Conservation (phyloP, 208 protist genomes). For the Naegleria lovaniensis region DNA sequence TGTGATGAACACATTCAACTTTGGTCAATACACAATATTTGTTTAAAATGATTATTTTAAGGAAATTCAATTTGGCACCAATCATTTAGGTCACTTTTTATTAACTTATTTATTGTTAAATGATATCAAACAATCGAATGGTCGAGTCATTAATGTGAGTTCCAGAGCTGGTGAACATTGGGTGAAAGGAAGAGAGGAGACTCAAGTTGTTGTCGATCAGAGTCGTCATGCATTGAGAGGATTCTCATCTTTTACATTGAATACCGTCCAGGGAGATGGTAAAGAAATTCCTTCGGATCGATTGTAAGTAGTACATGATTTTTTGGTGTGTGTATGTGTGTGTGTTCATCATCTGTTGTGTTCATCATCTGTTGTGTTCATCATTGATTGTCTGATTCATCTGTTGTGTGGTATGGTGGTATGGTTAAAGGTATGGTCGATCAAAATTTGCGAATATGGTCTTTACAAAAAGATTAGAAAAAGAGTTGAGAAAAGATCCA, state of each 20-base stretch:
- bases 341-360: too few species aligned
- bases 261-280: not conserved
- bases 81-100: constrained; percentile 24
- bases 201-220: not conserved
- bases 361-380: too few species aligned
- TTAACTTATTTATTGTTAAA: constrained; percentile 10
- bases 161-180: not conserved
- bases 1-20: too few species aligned
- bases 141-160: not conserved
- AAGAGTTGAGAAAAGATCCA: not conserved
- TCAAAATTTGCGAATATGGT: not conserved
- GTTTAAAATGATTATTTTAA: too few species aligned
- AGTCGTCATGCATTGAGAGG: not conserved
- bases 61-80: constrained; percentile 26
- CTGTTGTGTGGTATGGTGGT: too few species aligned
- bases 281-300: not conserved
- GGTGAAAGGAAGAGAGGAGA: not conserved
- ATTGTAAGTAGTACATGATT: too few species aligned
- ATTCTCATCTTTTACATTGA: not conserved
- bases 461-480: not conserved
- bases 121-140: not conserved
- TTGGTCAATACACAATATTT: too few species aligned
- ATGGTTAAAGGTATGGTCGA: too few species aligned
- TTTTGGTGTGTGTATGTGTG: too few species aligned
- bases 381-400: too few species aligned